These are phyloP conservation scores for Calonectria montana DNA, from an alignment of 2,329 filamentous ascomycete genomes.

Conservation along the genomic window DNA sequence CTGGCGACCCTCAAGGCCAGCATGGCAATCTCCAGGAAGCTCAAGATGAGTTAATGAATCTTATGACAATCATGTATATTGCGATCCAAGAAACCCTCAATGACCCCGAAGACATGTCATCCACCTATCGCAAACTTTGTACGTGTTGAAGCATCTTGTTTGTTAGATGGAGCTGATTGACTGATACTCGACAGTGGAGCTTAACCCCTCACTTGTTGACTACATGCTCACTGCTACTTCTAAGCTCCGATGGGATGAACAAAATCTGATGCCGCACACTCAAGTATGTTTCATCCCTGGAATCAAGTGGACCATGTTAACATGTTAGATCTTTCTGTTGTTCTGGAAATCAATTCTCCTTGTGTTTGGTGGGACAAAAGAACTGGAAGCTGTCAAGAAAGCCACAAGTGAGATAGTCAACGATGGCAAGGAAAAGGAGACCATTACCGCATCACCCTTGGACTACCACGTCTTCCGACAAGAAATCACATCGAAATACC, in stretches of 20 bases:
- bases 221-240: slow-evolving; percentile 77
- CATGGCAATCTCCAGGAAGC: slow-evolving; percentile 60
- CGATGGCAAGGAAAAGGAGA: slow-evolving; percentile 74
- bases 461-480: slow-evolving; percentile 98
- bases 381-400: slow-evolving; percentile 79
- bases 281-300: slow-evolving; percentile 58
- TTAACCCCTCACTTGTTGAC: slow-evolving; percentile 76
- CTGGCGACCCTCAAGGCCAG: slow-evolving; percentile 55
- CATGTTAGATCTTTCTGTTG: slow-evolving; percentile 75
- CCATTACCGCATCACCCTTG: slow-evolving; percentile 91
- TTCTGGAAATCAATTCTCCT: slow-evolving; percentile 94
- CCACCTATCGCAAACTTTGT: slow-evolving; percentile 63
- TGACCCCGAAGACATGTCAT: slow-evolving; percentile 60
- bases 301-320: slow-evolving; percentile 32
- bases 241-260: slow-evolving; percentile 79
- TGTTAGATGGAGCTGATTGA: slow-evolving; percentile 30
- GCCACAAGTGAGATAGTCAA: slow-evolving; percentile 72
- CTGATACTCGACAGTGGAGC: slow-evolving; percentile 55
- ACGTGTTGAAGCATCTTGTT: slow-evolving; percentile 45
- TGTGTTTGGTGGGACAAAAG: slow-evolving; percentile 81
- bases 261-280: slow-evolving; percentile 69
- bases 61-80: slow-evolving; percentile 73
- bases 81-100: slow-evolving; percentile 67
- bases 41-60: slow-evolving; percentile 70
- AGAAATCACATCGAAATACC: slow-evolving; percentile 97